Conservation (phyloP, 1,284 basidiomycete species). For the Cutaneotrichosporon cyanovorans region DNA sequence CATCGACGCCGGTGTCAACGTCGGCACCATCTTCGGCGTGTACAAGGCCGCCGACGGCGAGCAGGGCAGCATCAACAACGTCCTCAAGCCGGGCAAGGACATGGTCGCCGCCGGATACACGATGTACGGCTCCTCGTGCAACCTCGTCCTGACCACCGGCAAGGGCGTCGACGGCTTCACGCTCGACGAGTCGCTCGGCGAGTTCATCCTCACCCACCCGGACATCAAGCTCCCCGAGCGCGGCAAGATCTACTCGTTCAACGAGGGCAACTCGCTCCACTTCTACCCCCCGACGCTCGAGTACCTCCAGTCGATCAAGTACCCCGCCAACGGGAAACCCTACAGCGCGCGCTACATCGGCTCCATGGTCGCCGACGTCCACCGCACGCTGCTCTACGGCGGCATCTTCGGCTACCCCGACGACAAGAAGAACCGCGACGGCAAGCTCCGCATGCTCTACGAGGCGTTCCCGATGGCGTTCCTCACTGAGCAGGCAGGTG, state of each 20-base stretch:
- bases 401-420: slow-evolving; percentile 98
- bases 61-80: slow-evolving; percentile 76
- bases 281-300: slow-evolving; percentile 78
- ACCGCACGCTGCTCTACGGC: slow-evolving; percentile 92
- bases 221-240: slow-evolving; percentile 88
- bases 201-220: slow-evolving; percentile 98
- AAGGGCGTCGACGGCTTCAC: slow-evolving; percentile 98
- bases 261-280: slow-evolving; percentile 95
- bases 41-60: slow-evolving; percentile 68
- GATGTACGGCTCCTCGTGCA: slow-evolving; percentile 98
- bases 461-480: slow-evolving; percentile 99
- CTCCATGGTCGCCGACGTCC: slow-evolving; percentile 77
- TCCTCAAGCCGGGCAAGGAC: slow-evolving; percentile 85
- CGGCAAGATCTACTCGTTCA: slow-evolving; percentile 99
- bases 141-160: slow-evolving; percentile 91
- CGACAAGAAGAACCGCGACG: slow-evolving; percentile 91
- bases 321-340: slow-evolving; percentile 61
- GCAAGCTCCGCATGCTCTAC: slow-evolving; percentile 90
- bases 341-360: slow-evolving; percentile 96
- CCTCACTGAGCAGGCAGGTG: slow-evolving; percentile 90
- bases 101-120: slow-evolving; percentile 99
- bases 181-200: slow-evolving; percentile 87
- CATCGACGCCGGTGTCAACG: slow-evolving; percentile 99
- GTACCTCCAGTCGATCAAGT: slow-evolving; percentile 95
- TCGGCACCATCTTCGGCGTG: slow-evolving; percentile 98